Conservation (phyloP, 192 early-diverging fungal genomes). For the Spinellus fusiger region DNA sequence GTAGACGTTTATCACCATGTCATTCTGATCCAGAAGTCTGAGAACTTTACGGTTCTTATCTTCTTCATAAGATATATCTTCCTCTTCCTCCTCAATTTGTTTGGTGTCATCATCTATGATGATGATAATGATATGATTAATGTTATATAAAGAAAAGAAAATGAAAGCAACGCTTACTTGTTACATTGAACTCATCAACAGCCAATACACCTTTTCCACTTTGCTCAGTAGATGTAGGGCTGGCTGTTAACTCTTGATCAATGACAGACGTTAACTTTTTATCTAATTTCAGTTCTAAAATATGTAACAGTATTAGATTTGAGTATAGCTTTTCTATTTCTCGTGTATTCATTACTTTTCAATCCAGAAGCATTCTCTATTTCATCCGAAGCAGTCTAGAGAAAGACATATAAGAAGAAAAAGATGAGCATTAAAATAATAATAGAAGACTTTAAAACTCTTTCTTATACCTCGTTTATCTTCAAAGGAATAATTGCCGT, state of each 20-base stretch:
- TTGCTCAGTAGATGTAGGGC: background rate
- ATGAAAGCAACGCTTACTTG: background rate
- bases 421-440: too few species aligned
- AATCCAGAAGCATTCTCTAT: too few species aligned
- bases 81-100: slow-evolving; percentile 28
- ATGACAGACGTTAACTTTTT: too few species aligned
- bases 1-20: slow-evolving; percentile 63
- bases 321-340: too few species aligned
- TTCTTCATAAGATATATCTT: slow-evolving; percentile 51
- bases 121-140: background rate
- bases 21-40: slow-evolving; percentile 61
- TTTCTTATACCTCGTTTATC: background rate
- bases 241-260: slow-evolving; percentile 20
- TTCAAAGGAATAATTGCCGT: background rate
- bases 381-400: too few species aligned
- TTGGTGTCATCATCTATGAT: slow-evolving; percentile 15
- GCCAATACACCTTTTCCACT: background rate
- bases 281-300: too few species aligned
- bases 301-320: too few species aligned
- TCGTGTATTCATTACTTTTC: too few species aligned
- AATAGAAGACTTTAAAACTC: background rate
- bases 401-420: too few species aligned
- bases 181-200: too few species aligned
- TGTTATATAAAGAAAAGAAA: background rate
- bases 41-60: slow-evolving; percentile 66